Conservation (phyloP, 2,329 filamentous ascomycete genomes). For the Colletotrichum orbiculare region DNA sequence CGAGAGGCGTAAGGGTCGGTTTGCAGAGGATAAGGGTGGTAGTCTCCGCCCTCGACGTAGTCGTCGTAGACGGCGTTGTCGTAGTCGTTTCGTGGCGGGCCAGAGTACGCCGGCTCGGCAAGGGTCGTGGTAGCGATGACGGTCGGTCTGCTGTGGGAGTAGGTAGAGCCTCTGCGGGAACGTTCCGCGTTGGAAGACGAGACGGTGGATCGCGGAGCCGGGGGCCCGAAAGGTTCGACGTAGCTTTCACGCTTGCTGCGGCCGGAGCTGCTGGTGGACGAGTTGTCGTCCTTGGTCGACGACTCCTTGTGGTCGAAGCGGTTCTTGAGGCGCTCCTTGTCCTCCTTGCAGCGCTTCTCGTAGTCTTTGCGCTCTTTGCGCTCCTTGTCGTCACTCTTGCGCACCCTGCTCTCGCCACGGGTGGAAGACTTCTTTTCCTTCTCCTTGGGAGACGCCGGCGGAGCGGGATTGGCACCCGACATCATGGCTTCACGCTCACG, state of each 20-base stretch:
- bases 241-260: slow-evolving; percentile 46
- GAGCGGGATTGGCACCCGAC: slow-evolving; percentile 42
- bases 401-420: slow-evolving; percentile 44
- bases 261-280: slow-evolving; percentile 34
- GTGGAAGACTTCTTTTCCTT: slow-evolving; percentile 38
- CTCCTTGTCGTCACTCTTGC: slow-evolving; percentile 41
- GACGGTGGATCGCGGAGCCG: slow-evolving; percentile 8
- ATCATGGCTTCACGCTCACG: slow-evolving; percentile 39
- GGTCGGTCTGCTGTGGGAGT: slow-evolving; percentile 14
- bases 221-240: slow-evolving; percentile 33
- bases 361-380: slow-evolving; percentile 32
- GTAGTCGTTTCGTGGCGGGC: slow-evolving; percentile 39
- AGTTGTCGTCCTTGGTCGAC: slow-evolving; percentile 39
- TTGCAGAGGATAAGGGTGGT: slow-evolving; percentile 48
- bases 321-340: slow-evolving; percentile 50
- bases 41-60: slow-evolving; percentile 48
- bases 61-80: slow-evolving; percentile 43
- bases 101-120: slow-evolving; percentile 40
- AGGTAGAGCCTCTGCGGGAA: slow-evolving; percentile 22
- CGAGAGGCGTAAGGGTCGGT: slow-evolving; percentile 1
- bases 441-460: slow-evolving; percentile 36
- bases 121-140: slow-evolving; percentile 20
- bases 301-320: slow-evolving; percentile 47
- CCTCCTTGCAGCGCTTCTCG: slow-evolving; percentile 43
- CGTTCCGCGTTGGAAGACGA: slow-evolving; percentile 6